These are phyloP conservation scores for Phytophthora sp. DNA, from an alignment of 352 stramenopile genomes.

Conservation along the genomic window DNA sequence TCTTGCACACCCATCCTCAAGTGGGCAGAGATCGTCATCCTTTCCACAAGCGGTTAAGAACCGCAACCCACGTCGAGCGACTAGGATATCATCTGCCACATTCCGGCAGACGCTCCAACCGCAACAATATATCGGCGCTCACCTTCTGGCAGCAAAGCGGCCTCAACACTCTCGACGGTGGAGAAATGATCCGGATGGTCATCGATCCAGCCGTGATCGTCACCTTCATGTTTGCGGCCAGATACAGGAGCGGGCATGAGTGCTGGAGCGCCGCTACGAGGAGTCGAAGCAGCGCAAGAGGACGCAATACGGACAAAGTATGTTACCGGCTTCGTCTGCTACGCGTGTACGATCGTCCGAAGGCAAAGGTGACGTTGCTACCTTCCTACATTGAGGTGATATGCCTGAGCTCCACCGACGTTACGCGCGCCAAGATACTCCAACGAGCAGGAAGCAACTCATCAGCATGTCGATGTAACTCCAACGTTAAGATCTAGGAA, in stretches of 20 bases:
- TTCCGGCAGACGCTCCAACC: constrained; percentile 17
- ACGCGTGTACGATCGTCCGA: too few species aligned
- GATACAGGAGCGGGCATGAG: constrained; percentile 10
- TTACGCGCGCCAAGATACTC: too few species aligned
- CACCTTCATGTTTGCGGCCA: constrained; percentile 16
- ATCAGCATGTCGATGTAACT: too few species aligned
- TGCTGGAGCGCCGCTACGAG: constrained; percentile 16
- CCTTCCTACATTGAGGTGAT: too few species aligned
- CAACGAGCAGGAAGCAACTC: too few species aligned
- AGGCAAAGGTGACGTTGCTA: too few species aligned
- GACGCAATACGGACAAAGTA: too few species aligned
- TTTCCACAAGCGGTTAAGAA: constrained; percentile 18
- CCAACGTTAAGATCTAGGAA: too few species aligned
- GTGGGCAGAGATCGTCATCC: constrained; percentile 10
- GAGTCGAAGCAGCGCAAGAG: constrained; percentile 20
- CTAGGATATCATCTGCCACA: constrained; percentile 11
- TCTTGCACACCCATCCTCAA: background rate
- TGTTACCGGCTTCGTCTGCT: too few species aligned
- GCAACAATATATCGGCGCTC: constrained; percentile 21
- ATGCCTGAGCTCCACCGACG: too few species aligned
- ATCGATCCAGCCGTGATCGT: constrained; percentile 13
- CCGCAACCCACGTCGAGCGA: constrained; percentile 11
- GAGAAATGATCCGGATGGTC: constrained; percentile 20
- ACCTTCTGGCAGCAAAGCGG: constrained; percentile 24
- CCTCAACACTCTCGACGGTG: constrained; percentile 21